These are phyloP conservation scores for Geotrichum citri-aurantii DNA, from an alignment of 1,139 yeast genomes.

Conservation along the genomic window DNA sequence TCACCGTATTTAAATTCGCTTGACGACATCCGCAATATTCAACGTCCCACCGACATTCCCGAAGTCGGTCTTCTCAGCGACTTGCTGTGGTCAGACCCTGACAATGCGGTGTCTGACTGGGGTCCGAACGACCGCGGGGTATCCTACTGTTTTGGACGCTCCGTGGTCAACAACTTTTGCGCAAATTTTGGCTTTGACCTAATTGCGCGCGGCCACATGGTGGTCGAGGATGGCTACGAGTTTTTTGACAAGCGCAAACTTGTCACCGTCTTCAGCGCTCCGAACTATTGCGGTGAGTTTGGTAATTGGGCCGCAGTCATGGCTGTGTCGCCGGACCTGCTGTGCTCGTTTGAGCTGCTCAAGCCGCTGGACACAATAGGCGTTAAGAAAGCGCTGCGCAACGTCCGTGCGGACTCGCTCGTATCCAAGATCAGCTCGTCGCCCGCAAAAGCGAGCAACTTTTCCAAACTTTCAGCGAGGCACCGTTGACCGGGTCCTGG, in stretches of 20 bases:
- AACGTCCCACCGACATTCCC: slow-evolving; percentile 83
- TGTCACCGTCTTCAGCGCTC: slow-evolving; percentile 82
- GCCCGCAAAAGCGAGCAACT: neutral
- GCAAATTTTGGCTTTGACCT: slow-evolving; percentile 67
- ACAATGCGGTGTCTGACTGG: slow-evolving; percentile 61
- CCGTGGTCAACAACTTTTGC: slow-evolving; percentile 68
- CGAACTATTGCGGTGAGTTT: slow-evolving; percentile 88
- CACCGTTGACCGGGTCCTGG: neutral
- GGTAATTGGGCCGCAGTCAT: slow-evolving; percentile 88
- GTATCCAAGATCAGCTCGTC: slow-evolving; percentile 15
- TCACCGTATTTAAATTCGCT: slow-evolving; percentile 12
- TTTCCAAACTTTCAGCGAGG: neutral
- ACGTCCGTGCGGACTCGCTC: slow-evolving; percentile 12
- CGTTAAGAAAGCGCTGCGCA: slow-evolving; percentile 15
- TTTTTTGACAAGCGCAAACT: slow-evolving; percentile 71
- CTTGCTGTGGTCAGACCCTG: slow-evolving; percentile 86
- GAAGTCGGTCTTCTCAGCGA: slow-evolving; percentile 78
- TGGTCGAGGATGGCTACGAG: slow-evolving; percentile 88
- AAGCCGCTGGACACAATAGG: slow-evolving; percentile 45
- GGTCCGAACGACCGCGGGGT: slow-evolving; percentile 84
- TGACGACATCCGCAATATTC: slow-evolving; percentile 49
- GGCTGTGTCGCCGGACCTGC: slow-evolving; percentile 69
- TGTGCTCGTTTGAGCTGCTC: slow-evolving; percentile 77
- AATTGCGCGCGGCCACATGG: slow-evolving; percentile 86
- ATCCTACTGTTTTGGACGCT: slow-evolving; percentile 70